A percentile compares a stretch with the other conserved stretches of the same genome.
phyloP scores from a whole-genome alignment of 2,329 filamentous ascomycete genomes.

The Aspergillus oerlinghausenensis region DNA sequence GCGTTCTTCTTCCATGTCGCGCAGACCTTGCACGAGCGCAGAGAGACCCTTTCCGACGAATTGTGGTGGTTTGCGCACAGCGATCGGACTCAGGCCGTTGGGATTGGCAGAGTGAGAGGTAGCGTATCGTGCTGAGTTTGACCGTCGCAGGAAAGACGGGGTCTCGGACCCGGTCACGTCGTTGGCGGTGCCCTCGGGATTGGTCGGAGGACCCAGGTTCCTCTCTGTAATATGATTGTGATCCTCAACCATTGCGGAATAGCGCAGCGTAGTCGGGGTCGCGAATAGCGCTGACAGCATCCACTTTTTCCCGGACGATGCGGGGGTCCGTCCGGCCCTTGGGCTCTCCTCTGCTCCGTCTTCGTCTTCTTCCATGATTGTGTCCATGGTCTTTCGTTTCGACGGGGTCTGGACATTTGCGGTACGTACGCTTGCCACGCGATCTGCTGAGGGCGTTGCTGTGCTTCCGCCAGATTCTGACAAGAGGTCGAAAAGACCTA shows the following conservation, averaged over 20 bases:
- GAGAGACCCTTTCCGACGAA: conserved; percentile 38
- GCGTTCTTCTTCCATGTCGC: conserved; percentile 39
- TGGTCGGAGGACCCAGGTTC: conserved; percentile 5
- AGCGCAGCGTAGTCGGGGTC: conserved; percentile 42
- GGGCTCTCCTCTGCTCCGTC: conserved; percentile 22
- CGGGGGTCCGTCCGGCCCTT: conserved; percentile 34
- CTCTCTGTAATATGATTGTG: conserved; percentile 17
- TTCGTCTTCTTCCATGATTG: conserved; percentile 25
- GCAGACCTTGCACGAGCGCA: conserved; percentile 35
- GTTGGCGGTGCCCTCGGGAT: conserved; percentile 1
- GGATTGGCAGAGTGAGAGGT: conserved; percentile 9
- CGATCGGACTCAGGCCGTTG: conserved; percentile 34
- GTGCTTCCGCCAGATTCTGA: conserved; percentile 37
- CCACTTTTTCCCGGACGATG: conserved; percentile 42
- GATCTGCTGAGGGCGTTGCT: conserved; percentile 29
- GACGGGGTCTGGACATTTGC: conserved; percentile 36
- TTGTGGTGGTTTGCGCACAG: conserved; percentile 30
- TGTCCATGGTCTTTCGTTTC: conserved; percentile 24
- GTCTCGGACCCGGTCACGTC: conserved; percentile 29
- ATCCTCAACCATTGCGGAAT: conserved; percentile 36
- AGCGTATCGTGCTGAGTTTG: conserved; percentile 28
- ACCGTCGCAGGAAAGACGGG: conserved; percentile 37
- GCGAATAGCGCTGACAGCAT: conserved; percentile 44
- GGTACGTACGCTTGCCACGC: conserved; percentile 22
- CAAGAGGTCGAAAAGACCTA: conserved; percentile 47